These are phyloP conservation scores for Amanita jacksonii DNA, from an alignment of 768 basidiomycete genomes.

Conservation along the genomic window DNA sequence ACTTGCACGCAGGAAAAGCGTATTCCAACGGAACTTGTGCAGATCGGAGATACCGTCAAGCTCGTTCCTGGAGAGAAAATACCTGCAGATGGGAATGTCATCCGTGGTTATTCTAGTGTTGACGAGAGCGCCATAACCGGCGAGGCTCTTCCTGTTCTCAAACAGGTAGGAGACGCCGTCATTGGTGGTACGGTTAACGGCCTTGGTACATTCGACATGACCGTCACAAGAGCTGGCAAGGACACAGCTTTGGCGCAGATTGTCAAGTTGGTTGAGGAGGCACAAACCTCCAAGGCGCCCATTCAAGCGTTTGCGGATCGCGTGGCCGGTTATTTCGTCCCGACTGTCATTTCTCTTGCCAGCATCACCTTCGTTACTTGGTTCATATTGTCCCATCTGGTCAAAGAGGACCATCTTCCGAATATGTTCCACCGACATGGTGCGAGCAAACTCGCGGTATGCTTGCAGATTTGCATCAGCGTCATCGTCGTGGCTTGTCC, in stretches of 20 bases:
- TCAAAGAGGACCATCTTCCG: conserved; percentile 56
- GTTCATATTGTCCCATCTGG: conserved; percentile 60
- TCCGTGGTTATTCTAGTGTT: conserved; percentile 77
- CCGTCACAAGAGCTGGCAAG: conserved; percentile 90
- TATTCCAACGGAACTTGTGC: conserved; percentile 89
- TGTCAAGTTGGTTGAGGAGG: conserved; percentile 93
- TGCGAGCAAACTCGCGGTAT: conserved; percentile 79
- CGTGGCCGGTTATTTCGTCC: conserved; percentile 93
- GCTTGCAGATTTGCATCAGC: conserved; percentile 94
- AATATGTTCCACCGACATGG: conserved; percentile 80
- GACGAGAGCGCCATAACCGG: conserved; percentile 98
- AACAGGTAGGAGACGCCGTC: conserved; percentile 74
- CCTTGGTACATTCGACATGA: conserved; percentile 94
- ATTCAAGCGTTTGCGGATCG: conserved; percentile 96
- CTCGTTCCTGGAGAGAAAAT: conserved; percentile 95
- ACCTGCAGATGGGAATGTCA: conserved; percentile 89
- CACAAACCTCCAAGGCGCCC: conserved; percentile 95
- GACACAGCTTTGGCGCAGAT: conserved; percentile 97
- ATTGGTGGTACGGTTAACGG: conserved; percentile 98
- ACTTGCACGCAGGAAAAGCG: conserved; percentile 78
- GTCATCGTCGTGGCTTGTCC: conserved; percentile 98
- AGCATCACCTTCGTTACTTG: conserved; percentile 74
- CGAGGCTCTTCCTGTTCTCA: conserved; percentile 82
- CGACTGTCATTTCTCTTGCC: conserved; percentile 78
- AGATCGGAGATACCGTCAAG: conserved; percentile 89